phyloP scores from a whole-genome alignment of 176 grass and related monocot species.

The Saccharum spontaneum region DNA sequence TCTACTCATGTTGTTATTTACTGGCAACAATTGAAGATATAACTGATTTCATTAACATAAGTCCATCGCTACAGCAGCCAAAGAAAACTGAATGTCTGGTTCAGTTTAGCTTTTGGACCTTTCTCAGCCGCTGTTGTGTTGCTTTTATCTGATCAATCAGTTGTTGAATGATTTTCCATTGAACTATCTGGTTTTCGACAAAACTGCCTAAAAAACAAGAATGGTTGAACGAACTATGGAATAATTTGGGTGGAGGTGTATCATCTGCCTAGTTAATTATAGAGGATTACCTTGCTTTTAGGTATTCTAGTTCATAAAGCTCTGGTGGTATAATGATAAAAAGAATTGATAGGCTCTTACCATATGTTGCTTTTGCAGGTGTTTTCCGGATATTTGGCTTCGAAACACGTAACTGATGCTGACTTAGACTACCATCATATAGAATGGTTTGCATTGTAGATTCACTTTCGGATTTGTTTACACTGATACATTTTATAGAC shows the following conservation, averaged over 20 bases:
- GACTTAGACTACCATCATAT: background rate
- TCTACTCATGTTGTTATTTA: background rate
- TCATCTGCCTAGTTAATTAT: background rate
- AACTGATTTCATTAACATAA: background rate
- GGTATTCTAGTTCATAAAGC: background rate
- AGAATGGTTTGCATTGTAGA: conserved; percentile 24
- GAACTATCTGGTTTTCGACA: background rate
- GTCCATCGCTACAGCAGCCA: background rate
- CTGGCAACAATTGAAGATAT: background rate
- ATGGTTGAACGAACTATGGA: background rate
- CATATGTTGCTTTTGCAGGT: conserved; percentile 42
- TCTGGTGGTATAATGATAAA: background rate
- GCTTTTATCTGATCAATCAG: background rate
- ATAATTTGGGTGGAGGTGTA: background rate
- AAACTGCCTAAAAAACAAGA: background rate
- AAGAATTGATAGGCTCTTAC: background rate
- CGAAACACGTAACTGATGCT: conserved; percentile 50
- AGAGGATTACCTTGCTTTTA: background rate
- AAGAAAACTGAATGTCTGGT: background rate
- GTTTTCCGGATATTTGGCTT: conserved; percentile 91
- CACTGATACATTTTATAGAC: background rate
- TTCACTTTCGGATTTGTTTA: conserved; percentile 11
- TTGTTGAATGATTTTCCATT: background rate
- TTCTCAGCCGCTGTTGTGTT: background rate
- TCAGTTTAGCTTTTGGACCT: background rate